phyloP scores from a whole-genome alignment of 306 rosid genomes.

The Vigna mungo region DNA sequence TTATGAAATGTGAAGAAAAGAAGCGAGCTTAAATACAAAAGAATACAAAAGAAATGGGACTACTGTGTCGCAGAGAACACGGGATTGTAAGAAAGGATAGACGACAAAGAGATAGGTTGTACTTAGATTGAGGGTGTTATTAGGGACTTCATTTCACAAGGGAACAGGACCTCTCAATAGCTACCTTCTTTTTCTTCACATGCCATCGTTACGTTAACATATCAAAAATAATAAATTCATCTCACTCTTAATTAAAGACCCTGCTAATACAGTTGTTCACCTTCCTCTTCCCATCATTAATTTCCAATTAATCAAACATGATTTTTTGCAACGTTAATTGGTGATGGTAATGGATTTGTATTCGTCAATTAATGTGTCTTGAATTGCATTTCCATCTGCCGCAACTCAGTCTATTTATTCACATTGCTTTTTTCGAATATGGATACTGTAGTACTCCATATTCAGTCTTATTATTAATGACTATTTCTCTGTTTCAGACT shows the following conservation, averaged over 20 bases:
- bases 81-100: background rate
- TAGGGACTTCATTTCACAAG: slow-evolving; percentile 56
- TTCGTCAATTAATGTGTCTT: background rate
- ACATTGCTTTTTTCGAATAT: background rate
- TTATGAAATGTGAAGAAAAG: background rate
- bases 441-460: too few relatives aligned
- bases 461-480: too few relatives aligned
- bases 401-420: background rate
- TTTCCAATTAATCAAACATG: background rate
- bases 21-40: slow-evolving; percentile 2
- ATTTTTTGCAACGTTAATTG: background rate
- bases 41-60: slow-evolving; percentile 20
- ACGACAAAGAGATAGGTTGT: background rate
- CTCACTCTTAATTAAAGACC: slow-evolving; percentile 16
- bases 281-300: background rate
- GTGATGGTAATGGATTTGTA: background rate
- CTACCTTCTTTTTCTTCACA: slow-evolving; percentile 54
- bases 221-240: slow-evolving; percentile 22
- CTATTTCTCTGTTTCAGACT: too few relatives aligned
- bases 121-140: background rate
- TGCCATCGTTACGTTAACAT: slow-evolving; percentile 16
- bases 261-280: background rate
- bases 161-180: slow-evolving; percentile 42
- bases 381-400: background rate
- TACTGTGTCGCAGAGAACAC: background rate